Base-by-base conservation (phyloP, 345 rosid genomes). In the Camelina laxa region DNA sequence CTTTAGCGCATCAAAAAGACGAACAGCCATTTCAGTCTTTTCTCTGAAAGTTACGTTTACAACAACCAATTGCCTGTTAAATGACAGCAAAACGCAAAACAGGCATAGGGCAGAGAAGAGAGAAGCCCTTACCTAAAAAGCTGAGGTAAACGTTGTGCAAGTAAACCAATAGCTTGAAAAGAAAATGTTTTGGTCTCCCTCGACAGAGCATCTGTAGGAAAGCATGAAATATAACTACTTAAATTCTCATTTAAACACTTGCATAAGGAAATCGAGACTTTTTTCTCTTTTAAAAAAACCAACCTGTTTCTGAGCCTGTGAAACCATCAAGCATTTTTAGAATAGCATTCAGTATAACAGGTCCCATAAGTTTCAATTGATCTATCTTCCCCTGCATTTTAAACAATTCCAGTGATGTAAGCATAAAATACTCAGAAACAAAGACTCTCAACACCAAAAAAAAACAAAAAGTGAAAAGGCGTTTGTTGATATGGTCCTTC, bases 321-420 rank as follows among this genome's bases (percentile, higher is more conserved):
- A 78, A 87, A 75, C 90, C 78, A 83, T 94, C 97, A 75, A 94
- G 97, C 82, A 92, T 83, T 85, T 88, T 94, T 83, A 89, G 73
- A 79, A 91, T 87, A 49, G 87, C 94, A 80, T 61, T 88, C 74
- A 94, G 78, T 75, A 94, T 88, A 54, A 94, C 84, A 69, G 97
- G 98, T 55, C 97, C 98, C 96, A 94, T 91, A 67, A 91, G 87
- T 84, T 87, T 88, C 84, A 94, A 77, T 72, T 87, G 97, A 69
- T 91, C 95, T 67, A 82, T 78, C 80, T 82, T 87, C 73, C 97
- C 97, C 98, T 94, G 77, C 75, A 76, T 55, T 74, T 38, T 53
- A 64, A 82, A 77, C 41, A 57, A 64, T 66, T 49, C 17, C 35
- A 66, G 10, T n/a, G 59, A 67, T 44, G 14, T 35, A 60, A 71